These are phyloP conservation scores for Cardamine occulta DNA, from an alignment of 345 rosid species.

Conservation along the genomic window DNA sequence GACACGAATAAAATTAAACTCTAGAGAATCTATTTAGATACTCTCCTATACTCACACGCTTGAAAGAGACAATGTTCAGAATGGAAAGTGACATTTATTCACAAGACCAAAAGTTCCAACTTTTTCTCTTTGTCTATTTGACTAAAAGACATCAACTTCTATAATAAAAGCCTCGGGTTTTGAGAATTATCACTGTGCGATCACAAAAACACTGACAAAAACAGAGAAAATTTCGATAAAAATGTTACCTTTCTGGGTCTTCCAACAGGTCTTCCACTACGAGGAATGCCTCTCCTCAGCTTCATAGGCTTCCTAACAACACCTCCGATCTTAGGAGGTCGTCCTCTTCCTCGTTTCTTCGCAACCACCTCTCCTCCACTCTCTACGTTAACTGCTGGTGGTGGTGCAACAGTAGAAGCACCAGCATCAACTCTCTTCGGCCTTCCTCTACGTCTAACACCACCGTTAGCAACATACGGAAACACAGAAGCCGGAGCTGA, in stretches of 20 bases:
- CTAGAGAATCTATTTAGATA: slow-evolving; percentile 17
- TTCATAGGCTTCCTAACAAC: slow-evolving; percentile 42
- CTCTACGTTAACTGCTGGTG: neutral
- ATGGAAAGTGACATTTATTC: slow-evolving; percentile 41
- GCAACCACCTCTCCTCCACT: slow-evolving; percentile 27
- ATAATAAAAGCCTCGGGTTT: neutral
- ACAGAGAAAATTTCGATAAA: neutral
- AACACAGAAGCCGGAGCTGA: slow-evolving; percentile 35
- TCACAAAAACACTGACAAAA: neutral
- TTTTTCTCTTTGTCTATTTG: slow-evolving; percentile 19
- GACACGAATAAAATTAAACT: slow-evolving; percentile 20
- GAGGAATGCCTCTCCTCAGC: slow-evolving; percentile 27
- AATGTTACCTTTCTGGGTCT: slow-evolving; percentile 74
- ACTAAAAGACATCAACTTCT: slow-evolving; percentile 12
- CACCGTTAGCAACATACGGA: slow-evolving; percentile 41
- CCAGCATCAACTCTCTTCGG: slow-evolving; percentile 49
- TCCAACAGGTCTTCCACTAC: slow-evolving; percentile 60
- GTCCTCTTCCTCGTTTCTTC: slow-evolving; percentile 58
- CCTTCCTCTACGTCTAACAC: slow-evolving; percentile 63
- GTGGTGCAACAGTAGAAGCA: slow-evolving; percentile 28
- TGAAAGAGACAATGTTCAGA: slow-evolving; percentile 37
- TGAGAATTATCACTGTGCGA: neutral
- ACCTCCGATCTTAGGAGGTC: slow-evolving; percentile 57
- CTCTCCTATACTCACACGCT: slow-evolving; percentile 22
- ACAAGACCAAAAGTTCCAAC: slow-evolving; percentile 37